A percentile compares a stretch with the other conserved stretches of the same genome.
phyloP scores from a whole-genome alignment of 2,329 filamentous ascomycete genomes.

The Sordariomycetes sp. region DNA sequence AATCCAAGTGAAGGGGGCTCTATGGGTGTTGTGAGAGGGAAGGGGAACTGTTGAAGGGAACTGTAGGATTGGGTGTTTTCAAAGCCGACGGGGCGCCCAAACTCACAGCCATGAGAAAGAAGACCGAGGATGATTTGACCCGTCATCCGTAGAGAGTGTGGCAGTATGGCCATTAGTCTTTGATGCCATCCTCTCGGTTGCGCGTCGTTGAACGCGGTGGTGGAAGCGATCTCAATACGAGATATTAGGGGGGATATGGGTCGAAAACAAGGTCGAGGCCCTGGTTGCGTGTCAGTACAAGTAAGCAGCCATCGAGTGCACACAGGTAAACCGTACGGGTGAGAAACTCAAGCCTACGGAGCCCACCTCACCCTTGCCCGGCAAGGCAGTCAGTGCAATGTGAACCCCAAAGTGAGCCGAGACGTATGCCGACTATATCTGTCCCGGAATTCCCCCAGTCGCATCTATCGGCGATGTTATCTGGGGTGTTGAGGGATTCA shows the following conservation, averaged over 20 bases:
- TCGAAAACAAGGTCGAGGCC: no score
- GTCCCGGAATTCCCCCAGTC: not conserved
- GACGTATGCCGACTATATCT: not conserved
- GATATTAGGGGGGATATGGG: not conserved
- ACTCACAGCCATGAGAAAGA: slow-evolving; percentile 12
- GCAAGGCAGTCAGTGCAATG: no score
- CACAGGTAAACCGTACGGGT: no score
- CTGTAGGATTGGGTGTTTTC: not conserved
- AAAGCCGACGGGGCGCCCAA: not conserved
- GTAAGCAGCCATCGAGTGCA: no score
- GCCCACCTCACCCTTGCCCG: no score
- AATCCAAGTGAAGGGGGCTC: not conserved
- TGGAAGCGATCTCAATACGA: not conserved
- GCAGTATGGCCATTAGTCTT: slow-evolving; percentile 7
- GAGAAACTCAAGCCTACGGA: no score
- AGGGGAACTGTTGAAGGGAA: not conserved
- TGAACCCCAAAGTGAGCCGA: no score
- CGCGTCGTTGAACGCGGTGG: not conserved
- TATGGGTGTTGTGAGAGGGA: not conserved
- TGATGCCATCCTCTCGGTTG: slow-evolving; percentile 21
- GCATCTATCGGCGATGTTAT: not conserved
- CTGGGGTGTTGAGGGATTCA: not conserved
- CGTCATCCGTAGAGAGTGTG: not conserved
- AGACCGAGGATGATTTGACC: not conserved
- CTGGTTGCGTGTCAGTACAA: no score